phyloP scores from a whole-genome alignment of 2,329 filamentous ascomycete species.

The Botrytis tulipae region DNA sequence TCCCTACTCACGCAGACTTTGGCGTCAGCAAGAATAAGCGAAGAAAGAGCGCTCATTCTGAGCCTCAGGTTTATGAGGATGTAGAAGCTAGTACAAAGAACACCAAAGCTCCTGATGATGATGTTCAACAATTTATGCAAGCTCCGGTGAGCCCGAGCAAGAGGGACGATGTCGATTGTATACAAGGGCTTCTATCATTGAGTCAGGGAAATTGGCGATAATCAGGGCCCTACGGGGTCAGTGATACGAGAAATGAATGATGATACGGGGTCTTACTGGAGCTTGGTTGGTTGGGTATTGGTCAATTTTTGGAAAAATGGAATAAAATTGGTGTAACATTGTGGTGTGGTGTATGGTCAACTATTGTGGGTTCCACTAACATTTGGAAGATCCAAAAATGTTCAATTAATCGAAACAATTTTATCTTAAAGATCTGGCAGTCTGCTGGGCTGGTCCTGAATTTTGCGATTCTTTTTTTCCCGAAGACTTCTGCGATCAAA shows the following conservation, averaged over 20 bases:
- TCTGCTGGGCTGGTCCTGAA: not conserved
- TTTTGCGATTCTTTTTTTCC: no score
- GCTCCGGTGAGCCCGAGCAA: conserved; percentile 66
- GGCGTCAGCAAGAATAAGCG: conserved; percentile 28
- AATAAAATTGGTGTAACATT: conserved; percentile 2
- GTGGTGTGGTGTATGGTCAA: conserved; percentile 14
- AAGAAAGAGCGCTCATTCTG: conserved; percentile 30
- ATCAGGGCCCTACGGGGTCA: not conserved
- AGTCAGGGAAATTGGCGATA: conserved; percentile 86
- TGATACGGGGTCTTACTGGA: conserved; percentile 16
- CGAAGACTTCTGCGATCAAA: not conserved
- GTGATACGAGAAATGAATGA: conserved; percentile 17
- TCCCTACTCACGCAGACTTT: conserved; percentile 32
- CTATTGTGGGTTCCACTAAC: not conserved
- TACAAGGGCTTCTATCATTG: conserved; percentile 82
- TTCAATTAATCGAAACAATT: conserved; percentile 4
- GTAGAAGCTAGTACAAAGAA: conserved; percentile 33
- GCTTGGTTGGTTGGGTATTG: conserved; percentile 19
- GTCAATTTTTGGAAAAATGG: not conserved
- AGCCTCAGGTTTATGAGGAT: conserved; percentile 55
- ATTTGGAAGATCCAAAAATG: conserved; percentile 13
- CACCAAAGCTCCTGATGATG: conserved; percentile 46
- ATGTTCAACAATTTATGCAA: conserved; percentile 73
- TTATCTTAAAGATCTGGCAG: not conserved
- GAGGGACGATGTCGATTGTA: conserved; percentile 80